These are phyloP conservation scores for Nakazawaea ambrosiae DNA, from an alignment of 805 yeast species.

Conservation along the genomic window DNA sequence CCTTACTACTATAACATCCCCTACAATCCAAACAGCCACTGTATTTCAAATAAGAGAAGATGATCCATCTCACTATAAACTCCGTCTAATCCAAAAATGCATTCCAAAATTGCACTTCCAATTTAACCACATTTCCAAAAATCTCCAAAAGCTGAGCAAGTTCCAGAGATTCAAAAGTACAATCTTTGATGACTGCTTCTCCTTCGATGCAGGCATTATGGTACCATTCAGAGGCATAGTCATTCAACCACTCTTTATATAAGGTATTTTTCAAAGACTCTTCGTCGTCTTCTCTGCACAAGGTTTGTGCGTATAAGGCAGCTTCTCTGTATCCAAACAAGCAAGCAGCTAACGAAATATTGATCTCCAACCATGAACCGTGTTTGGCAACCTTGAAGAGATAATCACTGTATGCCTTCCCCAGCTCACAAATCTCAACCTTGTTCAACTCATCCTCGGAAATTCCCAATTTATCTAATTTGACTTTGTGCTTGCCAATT, in stretches of 20 bases:
- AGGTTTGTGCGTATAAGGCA: constrained; percentile 19
- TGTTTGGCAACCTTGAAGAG: constrained; percentile 44
- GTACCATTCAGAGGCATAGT: constrained; percentile 56
- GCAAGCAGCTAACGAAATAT: constrained; percentile 70
- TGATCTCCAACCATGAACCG: constrained; percentile 56
- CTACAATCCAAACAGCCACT: too few relatives aligned
- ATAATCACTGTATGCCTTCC: constrained; percentile 55
- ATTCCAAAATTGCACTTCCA: constrained; percentile 70
- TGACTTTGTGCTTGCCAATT: constrained; percentile 45
- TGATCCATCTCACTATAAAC: too few relatives aligned
- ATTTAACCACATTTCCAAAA: constrained; percentile 48
- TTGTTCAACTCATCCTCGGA: constrained; percentile 31
- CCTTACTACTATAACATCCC: too few relatives aligned
- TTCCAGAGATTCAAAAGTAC: constrained; percentile 24
- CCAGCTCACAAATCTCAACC: constrained; percentile 47
- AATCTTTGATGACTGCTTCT: constrained; percentile 35
- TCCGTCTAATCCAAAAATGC: too few relatives aligned
- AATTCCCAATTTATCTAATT: constrained; percentile 36
- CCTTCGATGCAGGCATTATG: constrained; percentile 47
- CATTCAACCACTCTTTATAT: constrained; percentile 51
- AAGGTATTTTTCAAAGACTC: constrained; percentile 16
- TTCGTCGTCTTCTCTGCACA: too few relatives aligned
- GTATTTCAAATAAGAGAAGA: too few relatives aligned
- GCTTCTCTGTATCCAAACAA: constrained; percentile 66
- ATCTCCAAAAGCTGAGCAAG: constrained; percentile 47